Evolutionary conservation across 352 stramenopile species (phyloP).

Genomic region (Phytophthora aleatoria): DNA sequence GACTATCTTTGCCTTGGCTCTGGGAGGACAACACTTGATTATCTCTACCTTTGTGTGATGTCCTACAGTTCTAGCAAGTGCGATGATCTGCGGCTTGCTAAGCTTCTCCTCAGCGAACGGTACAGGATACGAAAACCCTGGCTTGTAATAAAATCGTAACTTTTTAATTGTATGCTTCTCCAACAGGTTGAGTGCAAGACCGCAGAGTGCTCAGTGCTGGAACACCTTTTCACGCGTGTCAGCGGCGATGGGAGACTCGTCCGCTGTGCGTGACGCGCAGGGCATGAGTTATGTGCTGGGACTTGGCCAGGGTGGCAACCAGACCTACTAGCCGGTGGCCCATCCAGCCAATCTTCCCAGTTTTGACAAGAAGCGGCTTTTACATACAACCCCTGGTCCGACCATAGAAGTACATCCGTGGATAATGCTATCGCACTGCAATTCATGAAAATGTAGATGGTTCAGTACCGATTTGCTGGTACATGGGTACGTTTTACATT

Average conservation of each 20-base stretch:
- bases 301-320: slow-evolving; percentile 75
- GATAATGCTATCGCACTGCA: background rate
- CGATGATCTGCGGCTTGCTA: slow-evolving; percentile 67
- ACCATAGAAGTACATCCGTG: background rate
- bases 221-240: slow-evolving; percentile 76
- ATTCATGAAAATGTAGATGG: background rate
- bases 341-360: background rate
- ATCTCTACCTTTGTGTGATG: background rate
- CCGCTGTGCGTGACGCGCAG: slow-evolving; percentile 81
- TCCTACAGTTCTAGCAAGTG: slow-evolving; percentile 64
- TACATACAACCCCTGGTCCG: background rate
- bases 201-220: slow-evolving; percentile 85
- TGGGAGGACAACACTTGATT: background rate
- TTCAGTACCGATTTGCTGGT: slow-evolving; percentile 18
- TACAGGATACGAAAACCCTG: slow-evolving; percentile 14
- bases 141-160: slow-evolving; percentile 1
- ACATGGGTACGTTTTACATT: slow-evolving; percentile 11
- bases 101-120: slow-evolving; percentile 86
- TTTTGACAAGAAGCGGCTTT: background rate
- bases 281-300: slow-evolving; percentile 90
- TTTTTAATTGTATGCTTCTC: background rate
- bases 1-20: background rate
- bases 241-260: slow-evolving; percentile 67
- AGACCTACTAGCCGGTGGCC: slow-evolving; percentile 57
- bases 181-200: slow-evolving; percentile 61